Conservation (phyloP, 2,329 filamentous ascomycete species). For the Aspergillus sp. region DNA sequence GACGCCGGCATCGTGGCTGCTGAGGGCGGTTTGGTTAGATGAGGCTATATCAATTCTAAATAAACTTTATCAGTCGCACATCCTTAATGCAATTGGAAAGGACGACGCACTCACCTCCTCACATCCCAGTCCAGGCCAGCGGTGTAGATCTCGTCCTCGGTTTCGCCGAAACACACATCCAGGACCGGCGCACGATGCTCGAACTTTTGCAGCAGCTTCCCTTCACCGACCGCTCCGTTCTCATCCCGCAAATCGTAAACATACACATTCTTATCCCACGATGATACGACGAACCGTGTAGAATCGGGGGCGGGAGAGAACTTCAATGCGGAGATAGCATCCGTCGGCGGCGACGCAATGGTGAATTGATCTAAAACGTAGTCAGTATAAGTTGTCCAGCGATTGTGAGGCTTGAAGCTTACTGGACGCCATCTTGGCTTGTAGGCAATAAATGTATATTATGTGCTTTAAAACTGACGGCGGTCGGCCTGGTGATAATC, state of each 20-base stretch:
- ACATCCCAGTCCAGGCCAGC: slow-evolving; percentile 87
- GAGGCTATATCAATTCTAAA: slow-evolving; percentile 68
- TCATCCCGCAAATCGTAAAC: slow-evolving; percentile 71
- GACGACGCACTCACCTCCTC: slow-evolving; percentile 57
- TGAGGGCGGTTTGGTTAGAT: slow-evolving; percentile 71
- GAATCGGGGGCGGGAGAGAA: slow-evolving; percentile 77
- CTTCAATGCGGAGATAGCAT: slow-evolving; percentile 81
- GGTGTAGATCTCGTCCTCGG: slow-evolving; percentile 80
- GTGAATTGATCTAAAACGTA: slow-evolving; percentile 67
- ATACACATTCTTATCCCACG: slow-evolving; percentile 92
- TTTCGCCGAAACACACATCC: slow-evolving; percentile 85
- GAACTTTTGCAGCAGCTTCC: slow-evolving; percentile 69
- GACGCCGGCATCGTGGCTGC: slow-evolving; percentile 76
- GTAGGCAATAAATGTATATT: slow-evolving; percentile 5
- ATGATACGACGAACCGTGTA: slow-evolving; percentile 82
- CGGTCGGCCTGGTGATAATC: slow-evolving; percentile 23
- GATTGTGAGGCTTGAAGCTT: slow-evolving; percentile 14
- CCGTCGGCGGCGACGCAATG: slow-evolving; percentile 75
- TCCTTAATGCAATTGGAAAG: not conserved
- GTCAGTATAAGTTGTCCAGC: slow-evolving; percentile 6
- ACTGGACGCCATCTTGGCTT: slow-evolving; percentile 45
- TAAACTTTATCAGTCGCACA: not conserved
- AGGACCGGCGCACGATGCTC: slow-evolving; percentile 83
- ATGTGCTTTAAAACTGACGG: slow-evolving; percentile 18
- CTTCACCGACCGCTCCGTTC: slow-evolving; percentile 56